Base-by-base conservation (phyloP, 1,139 yeast genomes). In the Blastobotrys persicus region DNA sequence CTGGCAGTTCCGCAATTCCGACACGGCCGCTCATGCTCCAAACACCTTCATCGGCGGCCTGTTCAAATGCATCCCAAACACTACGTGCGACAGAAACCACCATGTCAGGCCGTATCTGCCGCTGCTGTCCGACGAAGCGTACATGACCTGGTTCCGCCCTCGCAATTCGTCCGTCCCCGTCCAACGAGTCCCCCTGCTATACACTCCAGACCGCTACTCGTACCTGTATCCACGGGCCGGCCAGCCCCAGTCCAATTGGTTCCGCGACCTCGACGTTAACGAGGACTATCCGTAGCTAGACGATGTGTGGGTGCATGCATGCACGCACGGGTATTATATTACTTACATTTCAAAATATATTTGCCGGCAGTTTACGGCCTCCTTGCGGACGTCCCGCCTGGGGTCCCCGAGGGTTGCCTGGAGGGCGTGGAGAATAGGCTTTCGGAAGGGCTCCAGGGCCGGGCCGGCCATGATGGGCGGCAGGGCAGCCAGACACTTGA, bases 291-390 rank as follows among this genome's bases (percentile, higher is more conserved):
- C 42, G 11, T 39, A 39, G 18, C 17, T 38, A 45, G 28, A 14
- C 12, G 31, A 46, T 35, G 5, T 7, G 7, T 7, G 11, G 7
- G 7, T 28, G 33, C 3, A 14, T n/a, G n/a, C n/a, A n/a, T n/a
- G n/a, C n/a, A n/a, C n/a, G n/a, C n/a, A 12, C 11, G n/a, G n/a
- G n/a, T n/a, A n/a, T n/a, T n/a, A n/a, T n/a, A n/a, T n/a, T n/a
- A n/a, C n/a, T 42, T 71, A 72, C 50, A 78, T 59, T 57, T 85
- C 94, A 64, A 71, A 86, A 56, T 80, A 83, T 2, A 76, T 71
- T 63, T 92, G 98, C 61, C 96, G 79, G 47, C 92, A 80, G 58
- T 85, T 88, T 48, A 85, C 82, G 6, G 91, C 85, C 48, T 80
- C 76, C 62, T 81, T 83, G 60, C 98, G 78, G 1, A 92, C 88